A percentile compares a stretch with the other conserved stretches of the same genome.
phyloP scores from a whole-genome alignment of 371 early-diverging fungal species.

The Syncephalastrum racemosum region DNA sequence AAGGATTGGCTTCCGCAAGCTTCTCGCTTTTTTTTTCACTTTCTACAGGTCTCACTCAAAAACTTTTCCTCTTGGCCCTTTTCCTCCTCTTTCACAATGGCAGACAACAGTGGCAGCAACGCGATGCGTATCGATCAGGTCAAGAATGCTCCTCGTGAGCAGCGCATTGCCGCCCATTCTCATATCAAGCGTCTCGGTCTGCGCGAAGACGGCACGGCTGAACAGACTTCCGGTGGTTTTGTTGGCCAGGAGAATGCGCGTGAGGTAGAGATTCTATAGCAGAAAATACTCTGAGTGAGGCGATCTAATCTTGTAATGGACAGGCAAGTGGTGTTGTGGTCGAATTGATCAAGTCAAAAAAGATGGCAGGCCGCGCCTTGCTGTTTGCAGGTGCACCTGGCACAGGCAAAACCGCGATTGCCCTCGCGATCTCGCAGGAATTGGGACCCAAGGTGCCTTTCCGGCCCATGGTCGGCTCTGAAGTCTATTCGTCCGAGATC shows the following conservation, averaged over 20 bases:
- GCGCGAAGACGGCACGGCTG: slow-evolving; percentile 85
- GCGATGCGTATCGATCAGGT: slow-evolving; percentile 86
- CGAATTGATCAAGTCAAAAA: slow-evolving; percentile 91
- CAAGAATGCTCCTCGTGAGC: slow-evolving; percentile 77
- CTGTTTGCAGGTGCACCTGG: slow-evolving; percentile 98
- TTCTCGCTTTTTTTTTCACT: too few relatives aligned
- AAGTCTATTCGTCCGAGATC: slow-evolving; percentile 96
- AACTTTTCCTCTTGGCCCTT: too few relatives aligned
- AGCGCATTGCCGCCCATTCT: slow-evolving; percentile 94
- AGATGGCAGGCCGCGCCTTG: slow-evolving; percentile 96
- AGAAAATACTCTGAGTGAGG: background rate
- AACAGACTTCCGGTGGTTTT: slow-evolving; percentile 87
- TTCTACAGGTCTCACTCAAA: too few relatives aligned
- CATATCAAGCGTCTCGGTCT: slow-evolving; percentile 92
- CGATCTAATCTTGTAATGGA: background rate
- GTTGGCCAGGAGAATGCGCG: slow-evolving; percentile 96
- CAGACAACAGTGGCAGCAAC: slow-evolving; percentile 8
- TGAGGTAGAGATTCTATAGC: slow-evolving; percentile 63
- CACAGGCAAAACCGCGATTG: slow-evolving; percentile 94
- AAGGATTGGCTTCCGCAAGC: too few relatives aligned
- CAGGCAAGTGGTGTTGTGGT: slow-evolving; percentile 93
- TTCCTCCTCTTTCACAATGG: too few relatives aligned
- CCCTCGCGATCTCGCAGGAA: slow-evolving; percentile 94
- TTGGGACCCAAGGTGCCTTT: slow-evolving; percentile 97
- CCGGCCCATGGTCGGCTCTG: slow-evolving; percentile 97